These are phyloP conservation scores for Sporothrix humicola DNA, from an alignment of 2,329 filamentous ascomycete genomes.

Conservation along the genomic window DNA sequence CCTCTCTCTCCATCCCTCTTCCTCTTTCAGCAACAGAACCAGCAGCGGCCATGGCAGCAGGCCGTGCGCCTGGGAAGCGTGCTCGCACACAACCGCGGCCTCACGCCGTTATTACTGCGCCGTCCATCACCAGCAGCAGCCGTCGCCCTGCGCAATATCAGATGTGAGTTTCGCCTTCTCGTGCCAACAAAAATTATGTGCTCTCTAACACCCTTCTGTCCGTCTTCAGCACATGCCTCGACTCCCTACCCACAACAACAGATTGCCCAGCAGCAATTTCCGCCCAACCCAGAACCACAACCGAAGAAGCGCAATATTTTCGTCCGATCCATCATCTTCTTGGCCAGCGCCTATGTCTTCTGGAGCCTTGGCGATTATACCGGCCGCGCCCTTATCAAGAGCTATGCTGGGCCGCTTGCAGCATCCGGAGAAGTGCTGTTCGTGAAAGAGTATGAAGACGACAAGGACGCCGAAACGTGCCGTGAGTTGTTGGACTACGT, in stretches of 20 bases:
- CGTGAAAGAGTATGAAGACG: too few species aligned
- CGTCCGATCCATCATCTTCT: constrained; percentile 23
- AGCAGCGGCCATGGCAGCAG: constrained; percentile 25
- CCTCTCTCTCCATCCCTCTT: neutral
- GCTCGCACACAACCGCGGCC: neutral
- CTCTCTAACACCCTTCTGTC: neutral
- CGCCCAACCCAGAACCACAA: constrained; percentile 3
- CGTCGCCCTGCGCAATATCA: neutral
- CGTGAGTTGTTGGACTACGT: constrained; percentile 38
- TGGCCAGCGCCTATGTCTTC: constrained; percentile 29
- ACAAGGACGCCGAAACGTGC: too few species aligned
- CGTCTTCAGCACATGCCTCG: neutral
- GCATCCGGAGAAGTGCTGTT: too few species aligned
- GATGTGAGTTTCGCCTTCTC: neutral
- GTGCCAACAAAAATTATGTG: neutral
- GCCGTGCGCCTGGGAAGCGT: neutral
- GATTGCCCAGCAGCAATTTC: constrained; percentile 38
- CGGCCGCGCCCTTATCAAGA: neutral
- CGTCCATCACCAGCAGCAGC: neutral
- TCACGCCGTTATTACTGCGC: neutral
- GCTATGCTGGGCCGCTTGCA: neutral
- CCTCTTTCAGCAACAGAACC: neutral
- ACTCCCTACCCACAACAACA: constrained; percentile 25
- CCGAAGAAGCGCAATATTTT: constrained; percentile 18
- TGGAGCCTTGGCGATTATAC: constrained; percentile 7